Base-by-base conservation (phyloP, 2,329 filamentous ascomycete genomes). In the Lecanoromycetidae sp. region DNA sequence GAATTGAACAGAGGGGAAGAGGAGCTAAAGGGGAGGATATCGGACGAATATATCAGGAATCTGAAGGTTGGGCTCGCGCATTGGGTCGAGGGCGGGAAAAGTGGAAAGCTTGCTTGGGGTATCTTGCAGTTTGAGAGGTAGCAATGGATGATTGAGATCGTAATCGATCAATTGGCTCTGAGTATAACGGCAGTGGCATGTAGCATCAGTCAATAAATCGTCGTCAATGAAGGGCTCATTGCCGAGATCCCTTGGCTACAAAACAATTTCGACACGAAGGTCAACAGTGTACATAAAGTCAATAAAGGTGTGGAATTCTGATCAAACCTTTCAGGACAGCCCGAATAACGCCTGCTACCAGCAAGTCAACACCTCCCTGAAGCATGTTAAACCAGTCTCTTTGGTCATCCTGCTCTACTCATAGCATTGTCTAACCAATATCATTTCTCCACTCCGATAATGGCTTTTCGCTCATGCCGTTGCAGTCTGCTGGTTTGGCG, bases 401-500 rank as follows among this genome's bases (percentile, higher is more conserved):
- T n/a, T n/a, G n/a, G n/a, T n/a, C n/a, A n/a, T n/a, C n/a, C n/a
- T n/a, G n/a, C n/a, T n/a, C n/a, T n/a, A n/a, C n/a, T n/a, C n/a
- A n/a, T n/a, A n/a, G n/a, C n/a, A n/a, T n/a, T n/a, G n/a, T n/a
- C n/a, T n/a, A n/a, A n/a, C n/a, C n/a, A n/a, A n/a, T n/a, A n/a
- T n/a, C n/a, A 15, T 19, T 9, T 20, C 15, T 29, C 8, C 22
- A 35, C 23, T 27, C 4, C 15, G 6, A 27, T 22, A 8, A 25
- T 10, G n/a, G 27, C 22, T 6, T 17, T 23, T 10, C 12, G 26
- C 6, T 46, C 30, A 36, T 15, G 36, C 19, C 43, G 37, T 33
- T 46, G 33, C 43, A 23, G 20, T 30, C 36, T 26, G 34, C 41
- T 46, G 46, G 30, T 29, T 13, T 26, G 34, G 30, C 22, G 68